phyloP scores from a whole-genome alignment of 2,329 filamentous ascomycete species.

The Microsporum audouinii region DNA sequence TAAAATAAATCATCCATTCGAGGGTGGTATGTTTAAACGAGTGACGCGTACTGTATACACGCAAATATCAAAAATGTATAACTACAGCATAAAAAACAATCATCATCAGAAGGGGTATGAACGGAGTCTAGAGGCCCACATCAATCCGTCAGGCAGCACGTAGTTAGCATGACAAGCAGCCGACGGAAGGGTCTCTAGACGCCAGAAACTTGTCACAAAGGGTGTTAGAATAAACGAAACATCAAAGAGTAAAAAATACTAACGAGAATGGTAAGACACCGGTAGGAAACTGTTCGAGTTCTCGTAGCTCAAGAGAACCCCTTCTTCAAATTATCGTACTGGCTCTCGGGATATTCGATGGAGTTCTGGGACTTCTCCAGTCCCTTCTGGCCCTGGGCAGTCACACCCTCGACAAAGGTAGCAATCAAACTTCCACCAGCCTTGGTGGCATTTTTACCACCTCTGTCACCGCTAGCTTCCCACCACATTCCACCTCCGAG shows the following conservation, averaged over 20 bases:
- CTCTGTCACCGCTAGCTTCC: slow-evolving; percentile 73
- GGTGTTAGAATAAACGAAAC: background rate
- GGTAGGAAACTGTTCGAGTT: background rate
- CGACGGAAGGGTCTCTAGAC: background rate
- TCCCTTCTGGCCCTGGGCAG: slow-evolving; percentile 19
- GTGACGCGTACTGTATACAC: background rate
- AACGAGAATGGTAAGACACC: background rate
- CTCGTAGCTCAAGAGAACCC: slow-evolving; percentile 15
- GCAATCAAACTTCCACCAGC: slow-evolving; percentile 53
- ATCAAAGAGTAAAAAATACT: background rate
- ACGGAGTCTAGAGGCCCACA: background rate
- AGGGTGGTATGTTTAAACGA: background rate
- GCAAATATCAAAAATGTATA: background rate
- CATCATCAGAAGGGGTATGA: background rate
- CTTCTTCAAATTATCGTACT: slow-evolving; percentile 30
- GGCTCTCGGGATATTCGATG: slow-evolving; percentile 30
- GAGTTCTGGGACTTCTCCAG: slow-evolving; percentile 29
- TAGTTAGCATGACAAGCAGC: background rate
- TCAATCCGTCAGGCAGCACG: background rate
- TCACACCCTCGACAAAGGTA: slow-evolving; percentile 34
- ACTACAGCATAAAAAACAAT: slow-evolving; percentile 1
- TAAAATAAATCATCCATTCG: background rate
- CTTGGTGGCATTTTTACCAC: slow-evolving; percentile 32
- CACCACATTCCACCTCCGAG: slow-evolving; percentile 95
- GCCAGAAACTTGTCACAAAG: background rate